A percentile compares a stretch with the other conserved stretches of the same genome.
phyloP scores from a whole-genome alignment of 768 basidiomycete species.

The Rhizopogon rudus region DNA sequence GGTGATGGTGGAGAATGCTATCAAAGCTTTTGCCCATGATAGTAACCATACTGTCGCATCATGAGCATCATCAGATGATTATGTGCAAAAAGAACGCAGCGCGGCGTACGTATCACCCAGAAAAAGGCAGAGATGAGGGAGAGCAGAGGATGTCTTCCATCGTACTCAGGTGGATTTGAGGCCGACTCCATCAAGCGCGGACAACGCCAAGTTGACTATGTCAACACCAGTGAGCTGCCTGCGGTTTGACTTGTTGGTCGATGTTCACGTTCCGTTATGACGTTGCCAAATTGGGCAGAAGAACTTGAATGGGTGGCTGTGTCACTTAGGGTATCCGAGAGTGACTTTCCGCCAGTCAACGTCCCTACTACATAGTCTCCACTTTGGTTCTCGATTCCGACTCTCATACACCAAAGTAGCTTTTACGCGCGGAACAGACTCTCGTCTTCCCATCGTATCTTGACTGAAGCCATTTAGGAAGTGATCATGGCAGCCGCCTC shows the following conservation, averaged over 20 bases:
- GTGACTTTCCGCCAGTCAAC: too few species aligned
- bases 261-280: neutral
- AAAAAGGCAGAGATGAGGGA: constrained; percentile 77
- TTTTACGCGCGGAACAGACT: too few species aligned
- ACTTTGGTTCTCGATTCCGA: too few species aligned
- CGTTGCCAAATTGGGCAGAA: neutral
- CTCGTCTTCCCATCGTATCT: too few species aligned
- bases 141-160: constrained; percentile 64
- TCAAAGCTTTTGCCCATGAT: constrained; percentile 68
- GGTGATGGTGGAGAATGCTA: constrained; percentile 80
- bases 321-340: neutral
- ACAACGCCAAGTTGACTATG: neutral
- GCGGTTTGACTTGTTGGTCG: neutral
- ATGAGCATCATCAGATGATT: constrained; percentile 4
- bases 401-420: too few species aligned
- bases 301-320: constrained; percentile 23
- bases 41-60: constrained; percentile 65
- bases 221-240: neutral
- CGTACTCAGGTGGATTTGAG: constrained; percentile 13
- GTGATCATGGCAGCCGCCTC: constrained; percentile 25
- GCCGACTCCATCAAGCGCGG: constrained; percentile 20
- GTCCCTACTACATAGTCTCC: too few species aligned
- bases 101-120: constrained; percentile 72
- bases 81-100: neutral
- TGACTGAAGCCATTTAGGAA: too few species aligned